Percentiles rank a stretch among this genome's conserved stretches.
Evolutionary conservation across 1,284 basidiomycete species (phyloP).

Genomic region (Veloporphyrellus conicus): DNA sequence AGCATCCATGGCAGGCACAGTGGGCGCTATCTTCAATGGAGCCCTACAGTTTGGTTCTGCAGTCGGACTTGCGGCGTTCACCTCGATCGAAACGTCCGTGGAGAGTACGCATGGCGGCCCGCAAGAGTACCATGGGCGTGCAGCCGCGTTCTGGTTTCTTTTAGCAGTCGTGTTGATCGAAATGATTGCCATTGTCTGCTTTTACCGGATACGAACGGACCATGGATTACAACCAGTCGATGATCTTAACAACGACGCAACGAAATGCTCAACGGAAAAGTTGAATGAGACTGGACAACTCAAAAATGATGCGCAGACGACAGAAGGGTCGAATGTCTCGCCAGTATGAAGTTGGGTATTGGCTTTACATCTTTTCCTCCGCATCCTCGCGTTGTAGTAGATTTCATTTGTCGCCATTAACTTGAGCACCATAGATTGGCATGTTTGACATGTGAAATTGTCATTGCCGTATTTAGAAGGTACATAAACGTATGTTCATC

Average conservation of each 20-base stretch:
- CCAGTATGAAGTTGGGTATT: not conserved
- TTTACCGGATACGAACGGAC: constrained; percentile 31
- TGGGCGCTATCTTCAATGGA: constrained; percentile 55
- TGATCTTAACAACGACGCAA: not conserved
- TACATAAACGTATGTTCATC: too few relatives aligned
- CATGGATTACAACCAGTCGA: not conserved
- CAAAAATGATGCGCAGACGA: not conserved
- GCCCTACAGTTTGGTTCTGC: constrained; percentile 53
- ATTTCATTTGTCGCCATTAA: too few relatives aligned
- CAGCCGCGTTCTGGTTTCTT: constrained; percentile 50
- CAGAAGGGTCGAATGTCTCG: not conserved
- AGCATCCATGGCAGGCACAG: constrained; percentile 46
- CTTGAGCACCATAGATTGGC: too few relatives aligned
- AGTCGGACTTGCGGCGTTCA: constrained; percentile 43
- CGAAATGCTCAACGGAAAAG: not conserved
- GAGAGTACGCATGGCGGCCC: constrained; percentile 32
- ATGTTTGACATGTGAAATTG: too few relatives aligned
- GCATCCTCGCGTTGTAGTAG: too few relatives aligned
- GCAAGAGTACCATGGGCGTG: constrained; percentile 38
- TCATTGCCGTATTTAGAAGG: too few relatives aligned
- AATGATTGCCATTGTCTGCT: constrained; percentile 35
- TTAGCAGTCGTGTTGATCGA: constrained; percentile 38
- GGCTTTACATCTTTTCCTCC: not conserved
- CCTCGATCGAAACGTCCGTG: constrained; percentile 47
- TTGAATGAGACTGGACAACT: not conserved